phyloP scores from a whole-genome alignment of 805 yeast species.

The Saturnispora zaruensis region DNA sequence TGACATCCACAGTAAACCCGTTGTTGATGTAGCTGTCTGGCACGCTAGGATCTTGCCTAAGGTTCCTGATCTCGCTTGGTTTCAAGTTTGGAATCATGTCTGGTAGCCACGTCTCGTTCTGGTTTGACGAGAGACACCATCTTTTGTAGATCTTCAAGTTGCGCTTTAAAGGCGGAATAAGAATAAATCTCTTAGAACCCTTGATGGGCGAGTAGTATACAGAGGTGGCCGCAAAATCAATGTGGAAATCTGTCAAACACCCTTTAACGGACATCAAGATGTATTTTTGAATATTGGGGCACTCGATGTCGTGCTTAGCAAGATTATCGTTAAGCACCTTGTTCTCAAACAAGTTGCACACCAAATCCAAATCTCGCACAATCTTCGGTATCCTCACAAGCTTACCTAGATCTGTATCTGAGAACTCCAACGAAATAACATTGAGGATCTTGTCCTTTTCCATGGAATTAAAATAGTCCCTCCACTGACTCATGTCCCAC shows the following conservation, averaged over 20 bases:
- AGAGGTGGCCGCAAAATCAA: constrained; percentile 89
- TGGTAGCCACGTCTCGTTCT: constrained; percentile 57
- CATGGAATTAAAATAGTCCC: constrained; percentile 50
- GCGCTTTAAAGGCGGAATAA: constrained; percentile 65
- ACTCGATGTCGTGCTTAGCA: constrained; percentile 14
- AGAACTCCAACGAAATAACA: constrained; percentile 75
- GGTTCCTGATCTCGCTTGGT: constrained; percentile 9
- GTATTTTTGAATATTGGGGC: constrained; percentile 64
- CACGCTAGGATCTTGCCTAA: constrained; percentile 1
- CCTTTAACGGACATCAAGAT: constrained; percentile 77
- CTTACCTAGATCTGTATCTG: constrained; percentile 42
- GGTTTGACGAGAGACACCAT: constrained; percentile 67
- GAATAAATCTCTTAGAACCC: constrained; percentile 68
- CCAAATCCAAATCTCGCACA: constrained; percentile 61
- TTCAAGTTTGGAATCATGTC: constrained; percentile 31
- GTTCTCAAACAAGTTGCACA: constrained; percentile 52
- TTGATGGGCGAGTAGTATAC: constrained; percentile 76
- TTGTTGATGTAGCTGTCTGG: constrained; percentile 28
- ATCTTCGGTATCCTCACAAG: constrained; percentile 52
- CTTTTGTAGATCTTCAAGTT: constrained; percentile 54
- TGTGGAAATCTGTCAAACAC: constrained; percentile 82
- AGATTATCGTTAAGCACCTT: neutral
- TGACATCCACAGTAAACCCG: constrained; percentile 27
- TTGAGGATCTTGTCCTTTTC: constrained; percentile 49
- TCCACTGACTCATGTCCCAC: constrained; percentile 71